Base-by-base conservation (phyloP, 208 protist species). In the Balamuthia mandrillaris region DNA sequence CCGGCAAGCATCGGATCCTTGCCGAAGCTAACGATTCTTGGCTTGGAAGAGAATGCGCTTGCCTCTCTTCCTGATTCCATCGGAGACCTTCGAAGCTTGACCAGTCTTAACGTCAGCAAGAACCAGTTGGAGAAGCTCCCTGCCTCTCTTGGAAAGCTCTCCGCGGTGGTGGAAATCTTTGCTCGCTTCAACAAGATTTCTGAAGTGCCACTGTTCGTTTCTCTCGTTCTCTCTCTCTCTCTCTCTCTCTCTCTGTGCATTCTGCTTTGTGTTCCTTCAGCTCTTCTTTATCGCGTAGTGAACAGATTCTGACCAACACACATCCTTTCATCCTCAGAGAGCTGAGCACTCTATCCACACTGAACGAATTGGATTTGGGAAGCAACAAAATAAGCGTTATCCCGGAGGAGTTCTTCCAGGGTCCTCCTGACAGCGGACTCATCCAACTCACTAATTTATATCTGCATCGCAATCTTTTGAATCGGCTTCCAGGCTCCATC, bases 111-210 rank as follows among this genome's bases (percentile, higher is more conserved):
- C 41, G 52, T 65, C 2, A 45, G 29, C 12, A 65, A 82, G 39
- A 82, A 82, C 75, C 37, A 82, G 33, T 54, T 82, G 12, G 47
- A 27, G 12, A 54, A 66, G 75, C 52, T 82, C 52, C 75, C 75
- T 16, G 3, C 75, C 37, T 39, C 47, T 7, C 75, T 82, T 1
- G 52, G 75, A 47, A 63, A 66, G 24, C 75, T 82, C 9, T n/a
- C 31, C 14, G 47, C 33, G n/a, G 45, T 79, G 7, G 70, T 79
- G 21, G 45, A 79, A 47, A 24, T 79, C 2, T 60, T 79, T 47
- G 70, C 70, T 21, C 58, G 47, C 58, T 39, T 60, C 70, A 79
- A 79, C 58, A 79, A 37, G 39, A 79, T 79, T 31, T 29, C 70
- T 7, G 10, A 18, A 9, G 29, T 79, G 45, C 70, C 70, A 18